Base-by-base conservation (phyloP, 2,329 filamentous ascomycete genomes). In the Penicillium italicum region DNA sequence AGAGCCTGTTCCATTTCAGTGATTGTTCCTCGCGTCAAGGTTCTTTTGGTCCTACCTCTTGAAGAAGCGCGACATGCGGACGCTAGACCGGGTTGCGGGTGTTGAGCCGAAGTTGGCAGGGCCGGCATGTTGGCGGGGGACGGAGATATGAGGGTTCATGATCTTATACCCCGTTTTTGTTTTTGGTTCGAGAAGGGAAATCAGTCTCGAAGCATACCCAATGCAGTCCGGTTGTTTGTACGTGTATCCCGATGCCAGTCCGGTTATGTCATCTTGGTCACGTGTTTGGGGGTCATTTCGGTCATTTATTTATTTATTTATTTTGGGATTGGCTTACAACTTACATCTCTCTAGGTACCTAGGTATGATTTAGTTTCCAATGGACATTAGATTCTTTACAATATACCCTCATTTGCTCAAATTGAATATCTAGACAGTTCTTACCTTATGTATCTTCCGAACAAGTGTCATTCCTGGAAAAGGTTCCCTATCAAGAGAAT, bases 21-120 rank as follows among this genome's bases (percentile, higher is more conserved):
- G 36, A 26, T n/a, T 11, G 16, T 5, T 7, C 11, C 16, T 43
- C 12, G 28, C 30, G 14, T 24, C 16, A 22, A 16, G 11, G 24
- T 30, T 45, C 26, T 45, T 45, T 33, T 31, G 24, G 9, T 38
- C 64, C 55, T 59, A 80, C 78, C 84, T 79, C 67, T 85, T 85
- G 76, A 87, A 86, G 78, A 87, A 86, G 62, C 83, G 82, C 61
- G 85, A 84, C 79, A 86, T 83, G 43, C 82, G 80, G 66, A 85
- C 72, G 57, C 74, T 76, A 51, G 82, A 81, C 52, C 80, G 77
- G 60, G 75, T 75, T 55, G 77, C 72, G 38, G 80, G 76, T 2
- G 77, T 72, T 18, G 80, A 79, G 43, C 80, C 82, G 60, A 83
- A 84, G 64, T 76, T 81, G 38, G 79, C 72, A 34, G 78, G 75